A percentile compares a stretch with the other conserved stretches of the same genome.
phyloP scores from a whole-genome alignment of 2,329 filamentous ascomycete species.

The Claviceps sorghi region DNA sequence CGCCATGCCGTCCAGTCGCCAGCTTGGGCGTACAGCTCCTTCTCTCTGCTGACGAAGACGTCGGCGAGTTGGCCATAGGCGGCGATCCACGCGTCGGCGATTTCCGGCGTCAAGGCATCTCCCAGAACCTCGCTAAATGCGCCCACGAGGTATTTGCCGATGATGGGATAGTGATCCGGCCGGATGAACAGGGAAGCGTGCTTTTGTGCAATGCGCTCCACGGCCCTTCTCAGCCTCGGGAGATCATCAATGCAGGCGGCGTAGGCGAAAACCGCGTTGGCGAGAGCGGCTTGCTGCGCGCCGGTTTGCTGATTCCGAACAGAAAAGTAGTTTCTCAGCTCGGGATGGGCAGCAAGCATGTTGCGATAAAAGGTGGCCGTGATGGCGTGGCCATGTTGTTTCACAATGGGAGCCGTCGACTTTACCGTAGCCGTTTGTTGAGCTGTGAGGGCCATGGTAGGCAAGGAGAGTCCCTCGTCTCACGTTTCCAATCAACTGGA shows the following conservation, averaged over 20 bases:
- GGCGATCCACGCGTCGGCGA: conserved; percentile 55
- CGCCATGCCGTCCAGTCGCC: conserved; percentile 33
- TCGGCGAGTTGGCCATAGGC: conserved; percentile 59
- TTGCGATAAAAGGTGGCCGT: conserved; percentile 60
- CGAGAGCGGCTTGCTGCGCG: conserved; percentile 55
- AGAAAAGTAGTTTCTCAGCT: conserved; percentile 58
- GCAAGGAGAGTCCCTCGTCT: neutral
- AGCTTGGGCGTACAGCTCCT: conserved; percentile 39
- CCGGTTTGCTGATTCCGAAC: conserved; percentile 52
- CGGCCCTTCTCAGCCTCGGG: conserved; percentile 36
- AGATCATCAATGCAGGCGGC: conserved; percentile 60
- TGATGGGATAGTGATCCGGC: conserved; percentile 55
- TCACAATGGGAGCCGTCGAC: conserved; percentile 58
- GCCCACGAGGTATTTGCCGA: conserved; percentile 52
- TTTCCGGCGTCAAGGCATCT: conserved; percentile 47
- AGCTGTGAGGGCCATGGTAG: conserved; percentile 37
- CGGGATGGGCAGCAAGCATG: conserved; percentile 49
- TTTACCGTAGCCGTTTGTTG: conserved; percentile 60
- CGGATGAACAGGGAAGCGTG: conserved; percentile 57
- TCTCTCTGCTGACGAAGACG: conserved; percentile 54
- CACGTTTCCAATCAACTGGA: neutral
- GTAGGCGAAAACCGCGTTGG: conserved; percentile 55
- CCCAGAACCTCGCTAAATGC: conserved; percentile 56
- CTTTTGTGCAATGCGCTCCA: conserved; percentile 62
- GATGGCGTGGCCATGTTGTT: conserved; percentile 52